Percentiles rank a stretch among this genome's conserved stretches.
Evolutionary conservation across 2,329 filamentous ascomycete genomes (phyloP).

Genomic region (Phialocephala sp.): DNA sequence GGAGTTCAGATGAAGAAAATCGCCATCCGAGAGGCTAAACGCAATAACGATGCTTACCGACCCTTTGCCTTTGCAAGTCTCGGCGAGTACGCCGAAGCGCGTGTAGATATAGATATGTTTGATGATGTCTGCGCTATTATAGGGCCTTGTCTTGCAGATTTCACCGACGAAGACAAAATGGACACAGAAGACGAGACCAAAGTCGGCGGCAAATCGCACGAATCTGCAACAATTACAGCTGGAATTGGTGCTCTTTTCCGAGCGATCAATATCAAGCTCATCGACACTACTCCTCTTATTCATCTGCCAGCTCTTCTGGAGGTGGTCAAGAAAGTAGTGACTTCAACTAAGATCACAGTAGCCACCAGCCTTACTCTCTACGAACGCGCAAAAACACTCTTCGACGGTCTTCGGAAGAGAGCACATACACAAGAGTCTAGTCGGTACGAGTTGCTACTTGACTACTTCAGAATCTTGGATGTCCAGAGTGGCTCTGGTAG

Average conservation of each 20-base stretch:
- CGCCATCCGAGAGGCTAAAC: slow-evolving; percentile 83
- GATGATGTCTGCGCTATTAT: slow-evolving; percentile 70
- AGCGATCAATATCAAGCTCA: slow-evolving; percentile 39
- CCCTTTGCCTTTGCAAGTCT: slow-evolving; percentile 75
- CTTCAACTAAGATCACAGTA: slow-evolving; percentile 39
- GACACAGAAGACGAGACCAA: slow-evolving; percentile 50
- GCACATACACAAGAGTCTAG: slow-evolving; percentile 30
- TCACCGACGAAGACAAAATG: slow-evolving; percentile 67
- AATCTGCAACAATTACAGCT: slow-evolving; percentile 40
- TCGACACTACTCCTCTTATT: slow-evolving; percentile 33
- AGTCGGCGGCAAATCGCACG: slow-evolving; percentile 32
- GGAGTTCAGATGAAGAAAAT: slow-evolving; percentile 79
- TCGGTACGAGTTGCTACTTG: slow-evolving; percentile 32
- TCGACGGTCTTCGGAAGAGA: slow-evolving; percentile 39
- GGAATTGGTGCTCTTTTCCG: slow-evolving; percentile 42
- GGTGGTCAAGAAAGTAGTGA: slow-evolving; percentile 31
- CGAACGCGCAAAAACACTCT: slow-evolving; percentile 39
- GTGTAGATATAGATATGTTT: slow-evolving; percentile 73
- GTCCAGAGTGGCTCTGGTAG: slow-evolving; percentile 40
- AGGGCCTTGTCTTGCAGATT: slow-evolving; percentile 63
- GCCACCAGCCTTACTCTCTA: slow-evolving; percentile 40
- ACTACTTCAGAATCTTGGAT: slow-evolving; percentile 39
- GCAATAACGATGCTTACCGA: slow-evolving; percentile 85
- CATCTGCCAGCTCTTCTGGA: slow-evolving; percentile 40
- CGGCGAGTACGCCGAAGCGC: slow-evolving; percentile 72